Evolutionary conservation across 495 filamentous ascomycete genomes (phyloP).

Genomic region (Tuber microsphaerosporum): DNA sequence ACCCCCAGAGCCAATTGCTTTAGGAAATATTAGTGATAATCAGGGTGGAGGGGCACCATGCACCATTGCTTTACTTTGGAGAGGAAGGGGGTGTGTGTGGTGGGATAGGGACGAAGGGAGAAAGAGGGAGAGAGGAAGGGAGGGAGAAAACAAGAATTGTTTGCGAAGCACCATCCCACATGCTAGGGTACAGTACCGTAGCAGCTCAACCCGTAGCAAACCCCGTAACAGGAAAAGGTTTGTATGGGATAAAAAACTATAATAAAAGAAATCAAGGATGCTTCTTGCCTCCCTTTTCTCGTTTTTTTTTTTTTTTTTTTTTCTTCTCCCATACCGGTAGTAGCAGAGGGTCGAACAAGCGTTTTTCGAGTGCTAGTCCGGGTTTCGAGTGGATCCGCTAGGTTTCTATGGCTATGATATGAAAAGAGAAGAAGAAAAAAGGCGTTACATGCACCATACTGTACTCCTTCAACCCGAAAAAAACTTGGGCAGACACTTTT

Average conservation of each 20-base stretch:
- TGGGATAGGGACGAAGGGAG: background rate
- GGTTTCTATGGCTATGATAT: too few relatives aligned
- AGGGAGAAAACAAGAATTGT: slow-evolving; percentile 1
- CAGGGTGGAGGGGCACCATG: background rate
- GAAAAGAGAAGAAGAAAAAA: too few relatives aligned
- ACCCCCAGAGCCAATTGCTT: background rate
- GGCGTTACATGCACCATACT: too few relatives aligned
- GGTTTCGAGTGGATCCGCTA: too few relatives aligned
- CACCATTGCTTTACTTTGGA: background rate
- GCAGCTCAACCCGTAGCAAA: background rate
- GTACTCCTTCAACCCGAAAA: too few relatives aligned
- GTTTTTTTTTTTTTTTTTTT: background rate
- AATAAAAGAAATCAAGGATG: background rate
- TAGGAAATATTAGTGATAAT: background rate
- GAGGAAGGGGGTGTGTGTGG: background rate
- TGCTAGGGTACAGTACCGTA: background rate
- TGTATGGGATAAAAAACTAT: background rate
- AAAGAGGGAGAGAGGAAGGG: background rate
- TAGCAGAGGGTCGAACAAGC: too few relatives aligned
- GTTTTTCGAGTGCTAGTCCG: too few relatives aligned
- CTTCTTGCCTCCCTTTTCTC: background rate
- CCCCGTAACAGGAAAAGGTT: background rate
- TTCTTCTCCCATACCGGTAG: background rate
- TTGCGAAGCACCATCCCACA: background rate
- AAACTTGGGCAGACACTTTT: too few relatives aligned